These are phyloP conservation scores for Diaporthe sp. DNA, from an alignment of 2,329 filamentous ascomycete genomes.

Conservation along the genomic window DNA sequence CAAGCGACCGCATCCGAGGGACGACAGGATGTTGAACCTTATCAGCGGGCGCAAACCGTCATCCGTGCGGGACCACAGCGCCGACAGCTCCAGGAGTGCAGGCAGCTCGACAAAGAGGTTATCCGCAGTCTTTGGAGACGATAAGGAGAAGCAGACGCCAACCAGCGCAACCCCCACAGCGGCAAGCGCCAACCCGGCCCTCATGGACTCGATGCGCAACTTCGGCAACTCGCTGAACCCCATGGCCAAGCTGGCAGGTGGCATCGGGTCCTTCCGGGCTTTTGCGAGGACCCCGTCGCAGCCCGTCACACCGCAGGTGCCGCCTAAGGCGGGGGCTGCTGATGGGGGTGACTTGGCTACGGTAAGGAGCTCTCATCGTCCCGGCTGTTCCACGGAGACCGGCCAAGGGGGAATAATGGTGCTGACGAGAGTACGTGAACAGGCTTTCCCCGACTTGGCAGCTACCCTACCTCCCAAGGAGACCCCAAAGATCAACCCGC, in stretches of 20 bases:
- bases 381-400: not conserved
- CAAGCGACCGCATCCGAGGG: constrained; percentile 53
- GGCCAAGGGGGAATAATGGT: not conserved
- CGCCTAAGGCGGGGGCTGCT: constrained; percentile 52
- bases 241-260: constrained; percentile 78
- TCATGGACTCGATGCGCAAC: constrained; percentile 85
- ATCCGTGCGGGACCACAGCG: constrained; percentile 76
- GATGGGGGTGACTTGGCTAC: constrained; percentile 71
- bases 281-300: constrained; percentile 74
- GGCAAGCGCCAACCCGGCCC: constrained; percentile 66
- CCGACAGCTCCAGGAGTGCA: constrained; percentile 78
- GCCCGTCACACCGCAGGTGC: constrained; percentile 51
- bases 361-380: constrained; percentile 56
- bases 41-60: constrained; percentile 74
- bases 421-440: constrained; percentile 3
- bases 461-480: constrained; percentile 68
- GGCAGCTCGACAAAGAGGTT: constrained; percentile 68
- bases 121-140: constrained; percentile 62
- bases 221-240: constrained; percentile 87
- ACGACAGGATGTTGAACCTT: constrained; percentile 79
- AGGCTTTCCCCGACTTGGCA: constrained; percentile 75
- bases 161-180: constrained; percentile 49
- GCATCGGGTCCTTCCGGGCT: constrained; percentile 79
- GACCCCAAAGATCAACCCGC: constrained; percentile 71
- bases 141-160: constrained; percentile 52